phyloP scores from a whole-genome alignment of 352 stramenopile species.

The Phytophthora colocasiae region DNA sequence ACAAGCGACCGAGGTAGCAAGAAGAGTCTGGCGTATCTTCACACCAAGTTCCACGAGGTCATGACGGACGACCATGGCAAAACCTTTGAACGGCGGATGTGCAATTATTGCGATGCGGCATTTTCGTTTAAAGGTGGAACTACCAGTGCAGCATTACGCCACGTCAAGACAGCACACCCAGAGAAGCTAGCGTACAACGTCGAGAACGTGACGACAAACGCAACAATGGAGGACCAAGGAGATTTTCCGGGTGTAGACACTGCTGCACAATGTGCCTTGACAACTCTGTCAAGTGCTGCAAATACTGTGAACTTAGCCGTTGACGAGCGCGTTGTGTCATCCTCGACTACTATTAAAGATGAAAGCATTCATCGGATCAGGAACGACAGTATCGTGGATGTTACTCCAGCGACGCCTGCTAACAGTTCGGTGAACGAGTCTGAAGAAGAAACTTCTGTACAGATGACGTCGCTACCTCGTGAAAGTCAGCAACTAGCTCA shows the following conservation, averaged over 20 bases:
- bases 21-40: slow-evolving; percentile 51
- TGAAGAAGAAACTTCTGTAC: slow-evolving; percentile 15
- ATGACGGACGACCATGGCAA: slow-evolving; percentile 37
- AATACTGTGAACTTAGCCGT: not conserved
- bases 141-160: slow-evolving; percentile 57
- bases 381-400: not conserved
- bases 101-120: slow-evolving; percentile 49
- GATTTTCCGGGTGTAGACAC: not conserved
- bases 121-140: slow-evolving; percentile 68
- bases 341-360: not conserved
- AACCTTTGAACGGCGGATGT: slow-evolving; percentile 48
- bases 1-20: slow-evolving; percentile 21
- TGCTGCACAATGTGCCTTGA: not conserved
- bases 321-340: not conserved
- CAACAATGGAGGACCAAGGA: not conserved
- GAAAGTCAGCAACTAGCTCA: no score
- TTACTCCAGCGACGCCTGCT: not conserved
- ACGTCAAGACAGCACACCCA: slow-evolving; percentile 52
- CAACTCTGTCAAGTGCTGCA: not conserved
- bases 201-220: not conserved
- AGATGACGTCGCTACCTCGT: slow-evolving; percentile 21
- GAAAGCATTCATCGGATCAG: not conserved
- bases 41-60: slow-evolving; percentile 42
- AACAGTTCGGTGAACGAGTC: not conserved
- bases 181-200: slow-evolving; percentile 18